Conservation (phyloP, 2,329 filamentous ascomycete species). For the Aspergillus candidus region DNA sequence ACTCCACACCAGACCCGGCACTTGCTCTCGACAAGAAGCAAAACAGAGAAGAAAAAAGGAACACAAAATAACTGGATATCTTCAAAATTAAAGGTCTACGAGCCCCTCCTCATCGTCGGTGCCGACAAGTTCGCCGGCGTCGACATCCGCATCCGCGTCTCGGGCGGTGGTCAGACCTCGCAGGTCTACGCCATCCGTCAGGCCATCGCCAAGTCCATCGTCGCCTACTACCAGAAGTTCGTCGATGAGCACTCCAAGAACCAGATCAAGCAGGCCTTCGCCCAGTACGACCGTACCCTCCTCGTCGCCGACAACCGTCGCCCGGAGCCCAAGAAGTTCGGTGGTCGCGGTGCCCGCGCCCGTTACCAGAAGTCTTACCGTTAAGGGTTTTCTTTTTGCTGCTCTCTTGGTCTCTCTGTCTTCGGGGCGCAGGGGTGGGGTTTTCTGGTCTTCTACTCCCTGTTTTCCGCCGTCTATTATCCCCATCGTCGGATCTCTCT, state of each 20-base stretch:
- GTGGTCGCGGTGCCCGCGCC: conserved; percentile 79
- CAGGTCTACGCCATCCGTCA: conserved; percentile 98
- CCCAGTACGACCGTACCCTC: conserved; percentile 92
- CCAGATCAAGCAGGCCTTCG: conserved; percentile 93
- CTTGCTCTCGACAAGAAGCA: neutral
- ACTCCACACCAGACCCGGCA: conserved; percentile 1
- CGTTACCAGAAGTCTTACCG: conserved; percentile 99
- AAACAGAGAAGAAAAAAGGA: conserved; percentile 3
- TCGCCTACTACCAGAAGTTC: conserved; percentile 99
- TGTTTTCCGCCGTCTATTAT: conserved; percentile 2
- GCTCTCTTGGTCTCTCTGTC: conserved; percentile 11
- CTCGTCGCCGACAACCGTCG: conserved; percentile 99
- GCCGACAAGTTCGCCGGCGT: conserved; percentile 95
- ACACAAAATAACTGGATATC: conserved; percentile 4
- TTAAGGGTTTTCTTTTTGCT: conserved; percentile 51
- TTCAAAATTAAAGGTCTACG: conserved; percentile 66
- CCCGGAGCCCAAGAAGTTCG: conserved; percentile 96
- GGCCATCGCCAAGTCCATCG: conserved; percentile 95
- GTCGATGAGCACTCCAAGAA: conserved; percentile 99
- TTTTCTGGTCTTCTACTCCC: conserved; percentile 1
- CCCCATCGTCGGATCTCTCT: too few species aligned
- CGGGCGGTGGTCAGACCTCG: conserved; percentile 94
- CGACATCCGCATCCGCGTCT: conserved; percentile 95
- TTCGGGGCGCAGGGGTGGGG: too few species aligned
- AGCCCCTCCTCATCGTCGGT: conserved; percentile 93